Conservation (phyloP, 2,329 filamentous ascomycete species). For the Seiridium unicorne region DNA sequence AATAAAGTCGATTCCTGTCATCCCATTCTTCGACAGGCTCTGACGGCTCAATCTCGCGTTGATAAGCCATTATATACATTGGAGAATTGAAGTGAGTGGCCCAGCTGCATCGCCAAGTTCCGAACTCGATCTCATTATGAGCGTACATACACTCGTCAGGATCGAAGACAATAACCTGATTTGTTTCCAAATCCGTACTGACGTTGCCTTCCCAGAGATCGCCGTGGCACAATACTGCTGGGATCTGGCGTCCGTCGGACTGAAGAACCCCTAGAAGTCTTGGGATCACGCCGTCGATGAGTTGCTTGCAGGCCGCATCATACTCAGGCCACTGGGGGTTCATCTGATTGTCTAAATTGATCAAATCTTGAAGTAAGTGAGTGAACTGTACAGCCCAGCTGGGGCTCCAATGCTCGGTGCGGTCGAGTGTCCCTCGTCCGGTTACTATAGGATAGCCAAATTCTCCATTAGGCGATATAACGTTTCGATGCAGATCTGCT, state of each 20-base stretch:
- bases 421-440: neutral
- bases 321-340: neutral
- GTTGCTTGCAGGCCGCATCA: neutral
- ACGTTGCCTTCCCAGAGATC: slow-evolving; percentile 37
- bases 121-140: slow-evolving; percentile 8
- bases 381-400: neutral
- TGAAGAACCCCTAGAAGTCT: slow-evolving; percentile 14
- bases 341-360: neutral
- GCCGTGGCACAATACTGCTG: slow-evolving; percentile 29
- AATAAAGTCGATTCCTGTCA: slow-evolving; percentile 18
- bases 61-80: slow-evolving; percentile 12
- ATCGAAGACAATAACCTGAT: slow-evolving; percentile 30
- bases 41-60: slow-evolving; percentile 10
- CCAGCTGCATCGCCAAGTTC: slow-evolving; percentile 12
- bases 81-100: slow-evolving; percentile 15
- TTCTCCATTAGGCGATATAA: neutral
- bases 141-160: slow-evolving; percentile 26
- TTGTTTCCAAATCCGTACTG: slow-evolving; percentile 24
- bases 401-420: neutral
- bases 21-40: slow-evolving; percentile 18
- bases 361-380: neutral
- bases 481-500: slow-evolving; percentile 11
- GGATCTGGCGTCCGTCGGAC: slow-evolving; percentile 17
- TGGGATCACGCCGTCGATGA: neutral
- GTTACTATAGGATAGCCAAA: neutral